Evolutionary conservation across 108 stramenopile genomes (phyloP), one percentile per base, ranked within the genome.

Genomic region (Halocafeteria seosinensis): DNA sequence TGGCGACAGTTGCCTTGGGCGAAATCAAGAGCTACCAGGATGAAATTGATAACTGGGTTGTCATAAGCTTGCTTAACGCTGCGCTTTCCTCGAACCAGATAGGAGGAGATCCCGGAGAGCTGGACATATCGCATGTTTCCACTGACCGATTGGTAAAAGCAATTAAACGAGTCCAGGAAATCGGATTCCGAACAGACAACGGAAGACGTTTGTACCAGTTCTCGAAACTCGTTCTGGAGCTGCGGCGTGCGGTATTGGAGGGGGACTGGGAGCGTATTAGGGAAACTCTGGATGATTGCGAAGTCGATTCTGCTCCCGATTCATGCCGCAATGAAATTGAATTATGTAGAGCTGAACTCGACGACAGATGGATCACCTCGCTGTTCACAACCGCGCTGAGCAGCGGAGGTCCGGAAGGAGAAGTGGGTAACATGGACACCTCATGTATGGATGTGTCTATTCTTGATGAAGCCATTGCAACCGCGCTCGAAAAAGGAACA

Each of bases 41-140:
- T 28, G 57, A 59, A n/a, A 35, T 59, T 33, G 57, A 59, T 35
- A 59, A 59, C 57, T 59, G 57, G 57, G 57, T 28, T 12, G 27
- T 59, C 27, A 3, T 59, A 35, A 3, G 21, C 6, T 4, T 2
- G 17, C 57, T 59, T 12, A 28, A 33, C 34, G 5, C 17, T 21
- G 57, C 57, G 11, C 6, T 59, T 13, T 17, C 5, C 34, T 35
- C 2, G 21, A 35, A 35, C 57, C 5, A 13, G 12, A 35, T n/a
- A 12, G 2, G 21, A 5, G 57, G 57, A 13, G 28, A 6, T n/a
- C 17, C 36, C 27, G 57, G 57, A 11, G 5, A 33, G 17, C 57
- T 59, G 12, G 6, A 8, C 27, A 6, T 25, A 1, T 28, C 29
- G 5, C 4, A 11, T 35, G n/a, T 59, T 21, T 12, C 17, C 11